Conservation (phyloP, 106 monocot species). For the Acanthochlamys bracteata region DNA sequence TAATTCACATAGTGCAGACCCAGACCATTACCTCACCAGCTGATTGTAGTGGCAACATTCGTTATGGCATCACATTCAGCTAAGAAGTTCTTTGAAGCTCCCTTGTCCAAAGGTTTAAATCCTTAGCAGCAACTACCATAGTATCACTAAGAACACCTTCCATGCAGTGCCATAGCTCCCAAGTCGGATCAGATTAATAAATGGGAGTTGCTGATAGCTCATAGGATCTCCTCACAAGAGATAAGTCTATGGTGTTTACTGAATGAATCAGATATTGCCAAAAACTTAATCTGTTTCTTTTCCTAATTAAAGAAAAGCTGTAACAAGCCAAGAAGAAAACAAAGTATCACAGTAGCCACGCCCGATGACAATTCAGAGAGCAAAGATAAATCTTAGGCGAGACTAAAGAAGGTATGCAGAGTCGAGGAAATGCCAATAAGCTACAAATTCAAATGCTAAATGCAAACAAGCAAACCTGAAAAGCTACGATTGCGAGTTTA, state of each 20-base stretch:
- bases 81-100: constrained; percentile 30
- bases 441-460: no score
- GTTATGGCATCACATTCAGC: constrained; percentile 31
- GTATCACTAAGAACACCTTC: constrained; percentile 15
- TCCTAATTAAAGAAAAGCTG: constrained; percentile 8
- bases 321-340: neutral
- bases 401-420: constrained; percentile 3
- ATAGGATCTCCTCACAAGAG: constrained; percentile 21
- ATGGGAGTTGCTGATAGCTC: constrained; percentile 16
- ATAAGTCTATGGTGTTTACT: constrained; percentile 13
- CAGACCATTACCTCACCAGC: constrained; percentile 23
- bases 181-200: constrained; percentile 14
- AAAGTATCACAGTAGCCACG: neutral
- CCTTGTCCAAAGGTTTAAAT: constrained; percentile 13
- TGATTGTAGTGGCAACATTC: constrained; percentile 27
- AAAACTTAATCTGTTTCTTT: constrained; percentile 1
- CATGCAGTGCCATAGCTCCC: constrained; percentile 30
- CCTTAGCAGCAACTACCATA: constrained; percentile 21
- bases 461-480: no score
- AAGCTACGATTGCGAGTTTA: no score
- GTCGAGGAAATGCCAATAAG: neutral
- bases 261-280: neutral
- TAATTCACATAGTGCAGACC: constrained; percentile 17
- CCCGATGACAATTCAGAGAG: neutral
- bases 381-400: neutral